Evolutionary conservation across 805 yeast genomes (phyloP).

Genomic region (Candida maesae): DNA sequence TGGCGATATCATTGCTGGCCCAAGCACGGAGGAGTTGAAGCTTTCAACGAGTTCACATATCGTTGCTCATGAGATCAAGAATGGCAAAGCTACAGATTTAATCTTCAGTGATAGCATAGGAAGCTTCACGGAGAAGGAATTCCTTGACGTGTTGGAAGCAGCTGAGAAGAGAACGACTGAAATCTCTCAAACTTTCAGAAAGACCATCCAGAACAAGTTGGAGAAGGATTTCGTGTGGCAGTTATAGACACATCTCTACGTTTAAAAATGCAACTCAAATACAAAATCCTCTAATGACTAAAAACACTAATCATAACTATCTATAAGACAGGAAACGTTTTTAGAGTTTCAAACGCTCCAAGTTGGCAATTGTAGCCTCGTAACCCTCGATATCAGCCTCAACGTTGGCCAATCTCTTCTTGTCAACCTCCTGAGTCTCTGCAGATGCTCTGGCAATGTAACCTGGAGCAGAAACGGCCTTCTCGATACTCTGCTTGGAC

Average conservation of each 20-base stretch:
- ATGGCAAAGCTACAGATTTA: slow-evolving; percentile 48
- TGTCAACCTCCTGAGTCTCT: slow-evolving; percentile 76
- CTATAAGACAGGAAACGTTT: background rate
- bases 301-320: background rate
- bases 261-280: background rate
- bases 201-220: slow-evolving; percentile 44
- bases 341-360: slow-evolving; percentile 70
- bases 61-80: slow-evolving; percentile 53
- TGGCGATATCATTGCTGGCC: slow-evolving; percentile 36
- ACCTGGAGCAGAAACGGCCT: slow-evolving; percentile 66
- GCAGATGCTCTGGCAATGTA: slow-evolving; percentile 75
- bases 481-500: slow-evolving; percentile 59
- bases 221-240: slow-evolving; percentile 60
- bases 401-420: slow-evolving; percentile 61
- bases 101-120: slow-evolving; percentile 75
- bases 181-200: slow-evolving; percentile 48
- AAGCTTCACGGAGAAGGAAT: slow-evolving; percentile 51
- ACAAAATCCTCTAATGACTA: background rate
- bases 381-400: slow-evolving; percentile 88
- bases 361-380: slow-evolving; percentile 77
- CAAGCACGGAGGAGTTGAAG: slow-evolving; percentile 41
- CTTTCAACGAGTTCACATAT: slow-evolving; percentile 58
- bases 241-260: slow-evolving; percentile 11
- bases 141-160: slow-evolving; percentile 48
- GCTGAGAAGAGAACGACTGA: slow-evolving; percentile 46